Conservation (phyloP, 345 rosid species). For the Eucalyptus lansdowneana region DNA sequence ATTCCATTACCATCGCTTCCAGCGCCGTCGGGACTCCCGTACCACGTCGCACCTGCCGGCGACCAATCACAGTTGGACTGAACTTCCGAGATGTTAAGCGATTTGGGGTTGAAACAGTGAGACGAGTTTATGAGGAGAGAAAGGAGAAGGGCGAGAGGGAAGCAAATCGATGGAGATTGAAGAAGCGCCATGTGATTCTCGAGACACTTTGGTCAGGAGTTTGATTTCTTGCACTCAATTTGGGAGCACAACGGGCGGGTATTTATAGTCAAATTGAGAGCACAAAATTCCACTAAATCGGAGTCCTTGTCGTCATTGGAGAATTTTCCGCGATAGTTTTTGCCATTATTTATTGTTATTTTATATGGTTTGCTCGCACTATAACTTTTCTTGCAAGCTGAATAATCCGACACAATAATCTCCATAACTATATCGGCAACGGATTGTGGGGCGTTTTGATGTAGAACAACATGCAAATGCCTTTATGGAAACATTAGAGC, state of each 20-base stretch:
- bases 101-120: background rate
- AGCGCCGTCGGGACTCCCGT: too few relatives aligned
- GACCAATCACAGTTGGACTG: constrained; percentile 4
- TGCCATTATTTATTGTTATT: background rate
- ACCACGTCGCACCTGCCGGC: background rate
- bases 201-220: background rate
- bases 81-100: background rate
- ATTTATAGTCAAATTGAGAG: background rate
- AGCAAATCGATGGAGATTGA: background rate
- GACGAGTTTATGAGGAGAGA: background rate
- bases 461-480: too few relatives aligned
- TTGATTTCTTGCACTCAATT: background rate
- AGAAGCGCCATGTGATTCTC: background rate
- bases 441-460: background rate
- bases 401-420: background rate
- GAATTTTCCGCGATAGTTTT: background rate
- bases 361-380: background rate
- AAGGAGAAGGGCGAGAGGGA: background rate
- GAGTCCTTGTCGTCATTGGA: background rate
- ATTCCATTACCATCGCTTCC: too few relatives aligned
- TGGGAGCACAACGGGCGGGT: background rate
- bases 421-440: background rate
- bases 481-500: too few relatives aligned
- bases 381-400: background rate
- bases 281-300: background rate